A percentile compares a stretch with the other conserved stretches of the same genome.
Evolutionary conservation across 257 asterid genomes (phyloP).

Genomic region (Salvia rosmarinus): DNA sequence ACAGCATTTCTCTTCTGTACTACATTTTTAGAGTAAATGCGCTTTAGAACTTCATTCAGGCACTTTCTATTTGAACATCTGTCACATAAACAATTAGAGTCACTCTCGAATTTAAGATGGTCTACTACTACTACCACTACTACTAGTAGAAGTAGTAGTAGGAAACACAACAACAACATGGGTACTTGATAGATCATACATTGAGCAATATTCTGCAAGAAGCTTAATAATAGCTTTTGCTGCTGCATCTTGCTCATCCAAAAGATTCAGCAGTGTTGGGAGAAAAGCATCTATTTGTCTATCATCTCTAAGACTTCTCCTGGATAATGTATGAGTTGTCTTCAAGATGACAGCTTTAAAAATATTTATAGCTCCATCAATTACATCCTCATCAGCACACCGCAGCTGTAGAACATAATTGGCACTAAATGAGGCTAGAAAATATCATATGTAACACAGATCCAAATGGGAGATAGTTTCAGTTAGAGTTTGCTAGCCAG

Average conservation of each 20-base stretch:
- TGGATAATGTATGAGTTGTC: conserved; percentile 54
- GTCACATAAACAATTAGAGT: conserved; percentile 37
- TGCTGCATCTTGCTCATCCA: conserved; percentile 85
- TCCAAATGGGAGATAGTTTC: neutral
- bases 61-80: conserved; percentile 67
- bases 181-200: conserved; percentile 46
- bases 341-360: conserved; percentile 69
- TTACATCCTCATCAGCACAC: conserved; percentile 67
- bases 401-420: conserved; percentile 58
- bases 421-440: conserved; percentile 27
- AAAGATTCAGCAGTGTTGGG: conserved; percentile 63
- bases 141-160: too few relatives aligned
- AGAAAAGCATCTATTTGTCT: conserved; percentile 63
- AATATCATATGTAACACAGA: conserved; percentile 16
- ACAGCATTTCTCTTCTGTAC: conserved; percentile 77
- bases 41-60: conserved; percentile 66
- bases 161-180: neutral
- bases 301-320: conserved; percentile 42
- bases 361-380: conserved; percentile 68
- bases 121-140: too few relatives aligned
- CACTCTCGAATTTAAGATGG: conserved; percentile 20
- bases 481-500: conserved; percentile 9
- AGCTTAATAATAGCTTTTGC: conserved; percentile 84
- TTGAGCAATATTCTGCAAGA: conserved; percentile 79
- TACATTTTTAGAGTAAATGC: conserved; percentile 50